Evolutionary conservation across 352 stramenopile species (phyloP).

Genomic region (Phytophthora sp.): DNA sequence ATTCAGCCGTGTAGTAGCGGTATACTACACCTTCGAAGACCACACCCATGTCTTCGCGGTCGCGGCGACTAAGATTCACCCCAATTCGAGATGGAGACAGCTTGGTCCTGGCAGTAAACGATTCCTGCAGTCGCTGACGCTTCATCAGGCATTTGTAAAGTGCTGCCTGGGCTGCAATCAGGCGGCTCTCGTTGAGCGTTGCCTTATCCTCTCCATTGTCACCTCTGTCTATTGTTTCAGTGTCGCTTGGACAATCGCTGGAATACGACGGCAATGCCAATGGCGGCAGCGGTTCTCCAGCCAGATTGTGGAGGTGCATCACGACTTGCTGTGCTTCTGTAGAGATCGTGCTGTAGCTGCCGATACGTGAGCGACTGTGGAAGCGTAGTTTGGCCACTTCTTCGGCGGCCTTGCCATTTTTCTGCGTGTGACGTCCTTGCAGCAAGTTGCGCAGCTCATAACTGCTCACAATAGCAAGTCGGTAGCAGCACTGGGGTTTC

Average conservation of each 20-base stretch:
- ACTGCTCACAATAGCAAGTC: slow-evolving; percentile 70
- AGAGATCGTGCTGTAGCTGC: slow-evolving; percentile 76
- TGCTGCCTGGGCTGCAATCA: slow-evolving; percentile 53
- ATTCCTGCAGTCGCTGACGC: slow-evolving; percentile 55
- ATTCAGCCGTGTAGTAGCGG: slow-evolving; percentile 60
- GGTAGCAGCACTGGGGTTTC: slow-evolving; percentile 10
- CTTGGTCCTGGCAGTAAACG: slow-evolving; percentile 43
- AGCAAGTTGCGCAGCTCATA: slow-evolving; percentile 64
- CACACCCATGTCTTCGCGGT: slow-evolving; percentile 61
- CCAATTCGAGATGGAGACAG: slow-evolving; percentile 63
- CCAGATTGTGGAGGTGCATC: slow-evolving; percentile 41
- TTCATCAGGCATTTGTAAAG: slow-evolving; percentile 69
- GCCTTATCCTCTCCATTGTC: slow-evolving; percentile 14
- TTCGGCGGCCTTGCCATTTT: slow-evolving; percentile 19
- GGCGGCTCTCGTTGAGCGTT: slow-evolving; percentile 18
- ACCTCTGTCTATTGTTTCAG: slow-evolving; percentile 24
- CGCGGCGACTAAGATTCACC: slow-evolving; percentile 67
- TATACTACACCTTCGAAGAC: slow-evolving; percentile 77
- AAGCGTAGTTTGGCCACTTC: slow-evolving; percentile 55
- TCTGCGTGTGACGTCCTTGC: slow-evolving; percentile 28
- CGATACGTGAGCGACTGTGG: slow-evolving; percentile 72
- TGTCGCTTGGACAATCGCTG: slow-evolving; percentile 31
- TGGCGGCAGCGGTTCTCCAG: slow-evolving; percentile 20
- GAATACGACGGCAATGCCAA: slow-evolving; percentile 24
- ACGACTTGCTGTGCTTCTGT: slow-evolving; percentile 56